These are phyloP conservation scores for Pseudogymnoascus sp. DNA, from an alignment of 2,329 filamentous ascomycete species.

Conservation along the genomic window DNA sequence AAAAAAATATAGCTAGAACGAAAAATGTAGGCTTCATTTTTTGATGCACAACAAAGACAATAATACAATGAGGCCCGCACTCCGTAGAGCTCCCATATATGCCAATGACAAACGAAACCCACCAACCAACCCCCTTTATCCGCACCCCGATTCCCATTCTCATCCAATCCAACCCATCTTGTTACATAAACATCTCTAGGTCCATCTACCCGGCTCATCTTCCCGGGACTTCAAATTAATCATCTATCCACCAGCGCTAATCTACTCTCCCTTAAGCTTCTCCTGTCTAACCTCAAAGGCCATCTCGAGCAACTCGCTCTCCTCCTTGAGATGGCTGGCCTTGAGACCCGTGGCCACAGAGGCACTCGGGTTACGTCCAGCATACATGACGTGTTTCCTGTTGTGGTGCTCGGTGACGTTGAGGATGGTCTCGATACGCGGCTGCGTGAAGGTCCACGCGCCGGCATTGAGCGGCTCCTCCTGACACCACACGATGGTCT, in stretches of 20 bases:
- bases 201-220: neutral
- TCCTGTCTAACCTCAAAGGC: conserved; percentile 59
- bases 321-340: conserved; percentile 81
- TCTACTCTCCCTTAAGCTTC: conserved; percentile 53
- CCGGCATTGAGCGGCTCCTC: conserved; percentile 97
- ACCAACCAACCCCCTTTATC: neutral
- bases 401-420: conserved; percentile 91
- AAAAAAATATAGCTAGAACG: neutral
- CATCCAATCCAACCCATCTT: neutral
- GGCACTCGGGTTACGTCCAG: conserved; percentile 85
- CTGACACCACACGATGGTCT: conserved; percentile 95
- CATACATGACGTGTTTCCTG: conserved; percentile 94
- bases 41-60: neutral
- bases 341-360: conserved; percentile 92
- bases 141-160: no score
- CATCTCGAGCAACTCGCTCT: conserved; percentile 68
- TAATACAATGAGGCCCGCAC: conserved; percentile 3
- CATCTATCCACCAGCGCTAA: neutral
- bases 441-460: conserved; percentile 95
- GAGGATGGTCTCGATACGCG: conserved; percentile 89
- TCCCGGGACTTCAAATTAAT: neutral
- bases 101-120: conserved; percentile 1
- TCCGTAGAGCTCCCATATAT: conserved; percentile 2
- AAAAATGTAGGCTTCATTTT: conserved; percentile 3
- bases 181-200: conserved; percentile 2